Base-by-base conservation (phyloP, 768 basidiomycete genomes). In the Russula virescens region DNA sequence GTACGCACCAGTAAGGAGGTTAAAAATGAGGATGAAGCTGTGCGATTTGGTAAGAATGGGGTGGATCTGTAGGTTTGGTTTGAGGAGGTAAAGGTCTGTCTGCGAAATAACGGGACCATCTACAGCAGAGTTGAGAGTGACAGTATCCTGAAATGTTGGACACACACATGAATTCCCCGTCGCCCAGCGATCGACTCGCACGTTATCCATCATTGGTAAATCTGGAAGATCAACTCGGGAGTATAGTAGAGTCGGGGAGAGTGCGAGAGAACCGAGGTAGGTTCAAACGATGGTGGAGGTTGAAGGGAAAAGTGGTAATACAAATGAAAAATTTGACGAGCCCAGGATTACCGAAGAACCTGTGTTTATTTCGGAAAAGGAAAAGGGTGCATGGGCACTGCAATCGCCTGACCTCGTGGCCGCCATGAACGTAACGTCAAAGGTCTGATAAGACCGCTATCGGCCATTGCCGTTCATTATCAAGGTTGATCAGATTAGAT, bases 91-190 rank as follows among this genome's bases (percentile, higher is more conserved):
- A 16, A 94, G 79, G 69, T 93, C 91, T 0, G 89, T 91, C 69
- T 88, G 88, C 3, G 83, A 81, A 16, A 93, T 79, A 7, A 92
- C 83, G 6, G 91, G 91, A 0, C 89, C 90, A 73, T 92, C 89
- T 91, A 53, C 19, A 25, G 3, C 21, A 45, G 6, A 19, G n/a
- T 42, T 54, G 51, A 51, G 51, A 54, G 42, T 2, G 34, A 25
- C 16, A 26, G 28, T 46, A 14, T 13, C 19, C 19, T 8, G 21
- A 18, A n/a, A 47, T 35, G 11, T 14, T 9, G 40, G n/a, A 28
- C 11, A 52, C 67, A 11, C 26, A 68, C 67, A 68, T 54, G 65
- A 13, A 13, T 6, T n/a, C 11, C 66, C 66, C 25, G 61, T 58
- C 5, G 64, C 55, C 64, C 64, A 65, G 31, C 61, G 61, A 26